A percentile compares a stretch with the other conserved stretches of the same genome.
Conservation (phyloP, 192 early-diverging fungal species). For the Coemansia sp. region DNA sequence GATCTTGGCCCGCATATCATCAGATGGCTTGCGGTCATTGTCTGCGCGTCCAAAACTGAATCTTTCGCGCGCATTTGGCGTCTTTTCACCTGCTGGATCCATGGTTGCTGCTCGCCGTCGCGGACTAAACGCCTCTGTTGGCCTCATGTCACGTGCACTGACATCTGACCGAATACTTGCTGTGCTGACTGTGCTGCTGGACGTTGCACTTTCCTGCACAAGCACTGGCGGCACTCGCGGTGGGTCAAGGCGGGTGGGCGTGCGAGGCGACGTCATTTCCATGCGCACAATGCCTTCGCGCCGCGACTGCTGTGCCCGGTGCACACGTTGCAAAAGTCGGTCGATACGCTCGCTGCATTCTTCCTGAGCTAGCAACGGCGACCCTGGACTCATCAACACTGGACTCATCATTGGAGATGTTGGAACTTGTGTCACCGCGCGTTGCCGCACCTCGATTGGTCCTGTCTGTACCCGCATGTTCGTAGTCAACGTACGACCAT, state of each 20-base stretch:
- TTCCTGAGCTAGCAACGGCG: slow-evolving; percentile 17
- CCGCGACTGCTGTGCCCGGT: slow-evolving; percentile 19
- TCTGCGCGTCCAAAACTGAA: not conserved
- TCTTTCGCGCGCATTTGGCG: not conserved
- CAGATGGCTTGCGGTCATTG: not conserved
- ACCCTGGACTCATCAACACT: not conserved
- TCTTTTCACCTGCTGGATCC: slow-evolving; percentile 8
- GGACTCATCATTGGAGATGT: too few relatives aligned
- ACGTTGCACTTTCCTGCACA: not conserved
- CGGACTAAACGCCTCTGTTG: slow-evolving; percentile 12
- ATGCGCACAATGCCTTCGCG: slow-evolving; percentile 3
- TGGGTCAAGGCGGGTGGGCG: slow-evolving; percentile 31
- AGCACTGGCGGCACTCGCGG: not conserved
- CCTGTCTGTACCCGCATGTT: not conserved
- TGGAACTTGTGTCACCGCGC: not conserved
- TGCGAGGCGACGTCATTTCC: slow-evolving; percentile 14
- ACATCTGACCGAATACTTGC: slow-evolving; percentile 12
- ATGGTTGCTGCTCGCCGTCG: slow-evolving; percentile 25
- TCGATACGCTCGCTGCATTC: slow-evolving; percentile 40
- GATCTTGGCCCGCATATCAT: slow-evolving; percentile 15
- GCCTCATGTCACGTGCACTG: not conserved
- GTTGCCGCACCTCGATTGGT: not conserved
- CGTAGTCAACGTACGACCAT: not conserved
- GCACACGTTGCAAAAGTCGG: slow-evolving; percentile 32
- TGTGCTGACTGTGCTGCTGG: slow-evolving; percentile 28